These are phyloP conservation scores for Anisogramma anomala DNA, from an alignment of 2,329 filamentous ascomycete genomes.

Conservation along the genomic window DNA sequence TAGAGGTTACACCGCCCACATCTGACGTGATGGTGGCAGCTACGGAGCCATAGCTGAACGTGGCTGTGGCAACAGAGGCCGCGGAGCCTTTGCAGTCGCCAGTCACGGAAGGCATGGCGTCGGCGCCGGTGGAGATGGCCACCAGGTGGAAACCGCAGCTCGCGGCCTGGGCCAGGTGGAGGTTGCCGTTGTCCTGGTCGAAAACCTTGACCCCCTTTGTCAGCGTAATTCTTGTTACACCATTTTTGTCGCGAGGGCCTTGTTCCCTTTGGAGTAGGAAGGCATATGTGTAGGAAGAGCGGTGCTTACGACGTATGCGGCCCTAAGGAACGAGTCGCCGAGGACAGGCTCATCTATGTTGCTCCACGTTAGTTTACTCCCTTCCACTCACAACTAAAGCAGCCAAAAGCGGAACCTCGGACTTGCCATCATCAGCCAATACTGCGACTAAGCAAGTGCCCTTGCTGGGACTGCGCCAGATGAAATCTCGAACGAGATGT, in stretches of 20 bases:
- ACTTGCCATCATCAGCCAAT: conserved; percentile 8
- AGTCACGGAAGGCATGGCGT: conserved; percentile 7
- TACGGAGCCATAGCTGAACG: neutral
- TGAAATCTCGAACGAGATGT: conserved; percentile 34
- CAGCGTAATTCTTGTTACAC: too few species aligned
- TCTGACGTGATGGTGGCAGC: conserved; percentile 3
- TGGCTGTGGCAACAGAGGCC: neutral
- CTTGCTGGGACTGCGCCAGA: conserved; percentile 30
- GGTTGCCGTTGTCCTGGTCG: conserved; percentile 30
- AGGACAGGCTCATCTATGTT: conserved; percentile 32
- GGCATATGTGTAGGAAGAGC: too few species aligned
- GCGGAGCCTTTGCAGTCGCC: conserved; percentile 3
- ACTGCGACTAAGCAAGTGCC: conserved; percentile 32
- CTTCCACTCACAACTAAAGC: conserved; percentile 14
- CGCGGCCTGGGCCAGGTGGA: conserved; percentile 13
- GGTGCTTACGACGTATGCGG: conserved; percentile 36
- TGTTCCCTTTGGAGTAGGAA: too few species aligned
- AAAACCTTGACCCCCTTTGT: too few species aligned
- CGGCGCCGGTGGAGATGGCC: conserved; percentile 2
- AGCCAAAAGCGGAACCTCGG: neutral
- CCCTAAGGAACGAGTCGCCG: conserved; percentile 31
- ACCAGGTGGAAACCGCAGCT: conserved; percentile 9
- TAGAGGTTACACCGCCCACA: neutral
- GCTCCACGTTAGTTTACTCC: conserved; percentile 16
- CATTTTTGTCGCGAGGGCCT: too few species aligned